These are phyloP conservation scores for Boletus reticuloceps DNA, from an alignment of 768 basidiomycete genomes.

Conservation along the genomic window DNA sequence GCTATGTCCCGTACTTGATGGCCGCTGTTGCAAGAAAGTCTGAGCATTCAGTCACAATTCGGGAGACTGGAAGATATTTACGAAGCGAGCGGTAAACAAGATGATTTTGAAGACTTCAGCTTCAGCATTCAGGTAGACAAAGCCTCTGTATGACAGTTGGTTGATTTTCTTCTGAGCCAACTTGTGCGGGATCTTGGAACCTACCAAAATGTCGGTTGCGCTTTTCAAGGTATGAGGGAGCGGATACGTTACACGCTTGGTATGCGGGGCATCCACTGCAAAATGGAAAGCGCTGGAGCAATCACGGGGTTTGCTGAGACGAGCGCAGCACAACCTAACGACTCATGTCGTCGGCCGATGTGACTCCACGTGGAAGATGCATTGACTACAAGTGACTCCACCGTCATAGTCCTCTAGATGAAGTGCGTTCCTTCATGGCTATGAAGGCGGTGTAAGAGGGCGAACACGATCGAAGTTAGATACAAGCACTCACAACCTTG, in stretches of 20 bases:
- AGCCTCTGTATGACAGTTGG: background rate
- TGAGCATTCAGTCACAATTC: background rate
- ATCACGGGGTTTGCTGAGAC: background rate
- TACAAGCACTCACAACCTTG: background rate
- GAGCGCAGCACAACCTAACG: background rate
- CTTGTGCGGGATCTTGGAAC: background rate
- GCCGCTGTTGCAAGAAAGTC: background rate
- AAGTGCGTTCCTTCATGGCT: background rate
- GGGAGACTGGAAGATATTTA: background rate
- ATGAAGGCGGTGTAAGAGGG: background rate
- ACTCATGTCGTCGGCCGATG: too few species aligned
- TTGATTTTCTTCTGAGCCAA: background rate
- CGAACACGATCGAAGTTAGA: background rate
- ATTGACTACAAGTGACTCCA: background rate
- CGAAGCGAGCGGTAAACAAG: background rate
- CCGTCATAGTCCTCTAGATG: background rate
- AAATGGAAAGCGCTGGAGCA: background rate
- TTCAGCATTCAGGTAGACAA: background rate
- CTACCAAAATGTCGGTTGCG: background rate
- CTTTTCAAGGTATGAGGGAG: background rate
- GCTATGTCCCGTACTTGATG: background rate
- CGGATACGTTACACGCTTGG: background rate
- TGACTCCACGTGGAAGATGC: background rate
- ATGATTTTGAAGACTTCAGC: background rate
- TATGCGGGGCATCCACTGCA: background rate